A percentile compares a stretch with the other conserved stretches of the same genome.
phyloP scores from a whole-genome alignment of 2,329 filamentous ascomycete genomes.

The Trichoderma sp. region DNA sequence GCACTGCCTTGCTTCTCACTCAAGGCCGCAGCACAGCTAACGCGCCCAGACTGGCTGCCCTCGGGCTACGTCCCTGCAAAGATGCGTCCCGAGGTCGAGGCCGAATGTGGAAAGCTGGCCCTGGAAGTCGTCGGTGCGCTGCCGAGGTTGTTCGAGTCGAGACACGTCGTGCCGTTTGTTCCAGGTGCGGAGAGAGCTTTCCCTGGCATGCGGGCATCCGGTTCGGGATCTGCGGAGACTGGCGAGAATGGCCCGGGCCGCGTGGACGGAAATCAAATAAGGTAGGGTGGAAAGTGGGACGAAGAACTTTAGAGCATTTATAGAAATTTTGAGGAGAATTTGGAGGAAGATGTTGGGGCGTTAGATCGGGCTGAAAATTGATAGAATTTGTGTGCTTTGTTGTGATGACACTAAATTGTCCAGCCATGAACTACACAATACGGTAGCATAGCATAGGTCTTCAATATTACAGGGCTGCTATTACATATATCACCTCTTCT shows the following conservation, averaged over 20 bases:
- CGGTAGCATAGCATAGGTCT: neutral
- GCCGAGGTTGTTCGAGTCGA: conserved; percentile 50
- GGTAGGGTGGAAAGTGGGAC: neutral
- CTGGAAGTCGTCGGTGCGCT: conserved; percentile 51
- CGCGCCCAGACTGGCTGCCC: conserved; percentile 36
- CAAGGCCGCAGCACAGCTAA: conserved; percentile 30
- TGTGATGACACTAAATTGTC: neutral
- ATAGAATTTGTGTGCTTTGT: neutral
- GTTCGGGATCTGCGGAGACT: conserved; percentile 54
- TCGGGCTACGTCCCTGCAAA: conserved; percentile 26
- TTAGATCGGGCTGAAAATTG: neutral
- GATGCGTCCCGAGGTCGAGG: conserved; percentile 29
- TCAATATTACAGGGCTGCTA: neutral
- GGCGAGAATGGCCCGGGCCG: conserved; percentile 50
- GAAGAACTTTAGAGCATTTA: neutral
- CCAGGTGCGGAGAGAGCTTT: conserved; percentile 50
- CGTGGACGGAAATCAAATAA: conserved; percentile 48
- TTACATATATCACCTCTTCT: neutral
- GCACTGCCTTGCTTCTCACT: conserved; percentile 43
- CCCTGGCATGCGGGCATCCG: conserved; percentile 53
- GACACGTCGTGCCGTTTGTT: conserved; percentile 47
- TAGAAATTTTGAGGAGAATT: neutral
- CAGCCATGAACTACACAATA: neutral
- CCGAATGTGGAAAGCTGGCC: conserved; percentile 47
- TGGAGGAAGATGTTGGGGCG: neutral